Base-by-base conservation (phyloP, 2,329 filamentous ascomycete species). In the Fusarium piperis region DNA sequence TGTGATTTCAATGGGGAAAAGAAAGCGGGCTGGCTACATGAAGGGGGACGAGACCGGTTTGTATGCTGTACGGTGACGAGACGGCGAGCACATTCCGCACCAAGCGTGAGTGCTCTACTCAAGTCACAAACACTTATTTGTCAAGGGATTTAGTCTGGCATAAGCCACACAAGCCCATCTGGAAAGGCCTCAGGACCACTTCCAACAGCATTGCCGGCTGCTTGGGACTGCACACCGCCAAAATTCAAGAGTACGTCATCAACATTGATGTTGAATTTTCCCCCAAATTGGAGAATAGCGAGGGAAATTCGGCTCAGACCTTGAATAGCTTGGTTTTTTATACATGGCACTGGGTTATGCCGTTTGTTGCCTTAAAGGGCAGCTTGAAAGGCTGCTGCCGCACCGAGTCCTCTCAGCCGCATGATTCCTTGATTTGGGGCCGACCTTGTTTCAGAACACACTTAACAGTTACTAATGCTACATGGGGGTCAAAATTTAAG, bases 381-480 rank as follows among this genome's bases (percentile, higher is more conserved):
- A 10, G 8, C 39, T 6, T 23, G 39, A 23, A 9, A 44, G 12
- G 18, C 20, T 16, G 20, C 23, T 9, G 5, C 20, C 7, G 9
- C 13, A 9, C 8, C 23, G 39, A 15, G 16, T 23, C 1, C 13
- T 2, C n/a, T 15, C 39, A 23, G 18, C 20, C 39, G 2, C 20
- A 23, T 23, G 20, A 23, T 15, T 44, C 15, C 6, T 9, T 44
- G 39, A 16, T 16, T 9, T 9, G 2, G 13, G 13, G 6, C 2
- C 23, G 10, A 1, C 8, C 20, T 16, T 26, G 23, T 2, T 10
- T 3, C 39, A 10, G 13, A 26, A 8, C 9, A 2, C 6, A 16
- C 4, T 6, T 26, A 16, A 10, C 20, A 8, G 3, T 4, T 3
- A 16, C 2, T 2, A 3, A 3, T 20, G 15, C 2, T 16, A 4